Conservation (phyloP, 1,284 basidiomycete genomes). For the Ustilago shanxiensis region DNA sequence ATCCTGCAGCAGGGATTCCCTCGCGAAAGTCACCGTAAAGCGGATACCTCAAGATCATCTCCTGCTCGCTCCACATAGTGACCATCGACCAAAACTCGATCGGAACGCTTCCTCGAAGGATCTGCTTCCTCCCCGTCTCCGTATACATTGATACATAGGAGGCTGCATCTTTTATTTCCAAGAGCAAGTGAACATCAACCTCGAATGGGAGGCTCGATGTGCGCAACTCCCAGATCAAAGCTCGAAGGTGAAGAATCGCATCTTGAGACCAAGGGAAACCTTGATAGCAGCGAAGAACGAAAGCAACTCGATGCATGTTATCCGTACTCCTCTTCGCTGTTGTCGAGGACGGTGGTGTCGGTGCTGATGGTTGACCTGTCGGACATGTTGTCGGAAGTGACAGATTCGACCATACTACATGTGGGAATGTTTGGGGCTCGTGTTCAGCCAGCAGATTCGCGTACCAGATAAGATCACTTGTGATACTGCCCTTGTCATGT, state of each 20-base stretch:
- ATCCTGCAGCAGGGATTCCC: constrained; percentile 25
- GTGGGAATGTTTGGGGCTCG: neutral
- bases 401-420: constrained; percentile 12
- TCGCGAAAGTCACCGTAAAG: constrained; percentile 27
- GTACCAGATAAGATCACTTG: constrained; percentile 24
- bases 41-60: constrained; percentile 28
- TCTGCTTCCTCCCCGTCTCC: constrained; percentile 9
- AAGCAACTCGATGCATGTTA: constrained; percentile 12
- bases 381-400: neutral
- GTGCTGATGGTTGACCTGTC: neutral
- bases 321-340: neutral
- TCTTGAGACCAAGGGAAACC: constrained; percentile 19
- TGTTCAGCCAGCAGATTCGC: constrained; percentile 27
- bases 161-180: constrained; percentile 31
- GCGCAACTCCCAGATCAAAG: constrained; percentile 32
- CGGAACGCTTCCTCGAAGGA: constrained; percentile 26
- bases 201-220: constrained; percentile 14
- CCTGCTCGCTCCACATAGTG: constrained; percentile 19
- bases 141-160: constrained; percentile 23
- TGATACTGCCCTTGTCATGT: neutral
- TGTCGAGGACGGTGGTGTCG: too few relatives aligned
- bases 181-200: constrained; percentile 21
- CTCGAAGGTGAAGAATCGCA: constrained; percentile 23
- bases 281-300: constrained; percentile 32
- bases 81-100: constrained; percentile 38